phyloP scores from a whole-genome alignment of 306 rosid species.

The Hippophae rhamnoides region DNA sequence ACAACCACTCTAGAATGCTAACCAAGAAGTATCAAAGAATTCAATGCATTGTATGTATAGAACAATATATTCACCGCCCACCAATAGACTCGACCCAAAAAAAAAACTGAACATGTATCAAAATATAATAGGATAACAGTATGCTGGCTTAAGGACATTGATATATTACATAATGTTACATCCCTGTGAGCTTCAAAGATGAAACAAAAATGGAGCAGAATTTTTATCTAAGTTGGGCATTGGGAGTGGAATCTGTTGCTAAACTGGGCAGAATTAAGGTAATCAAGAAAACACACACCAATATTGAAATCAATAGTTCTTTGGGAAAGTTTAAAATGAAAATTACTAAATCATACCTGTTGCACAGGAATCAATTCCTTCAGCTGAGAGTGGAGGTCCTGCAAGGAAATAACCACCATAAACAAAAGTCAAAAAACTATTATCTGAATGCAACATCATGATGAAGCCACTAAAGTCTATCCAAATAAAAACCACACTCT shows the following conservation, averaged over 20 bases:
- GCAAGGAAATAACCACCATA: conserved; percentile 15
- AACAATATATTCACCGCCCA: not conserved
- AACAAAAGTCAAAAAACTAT: conserved; percentile 5
- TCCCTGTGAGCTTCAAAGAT: not conserved
- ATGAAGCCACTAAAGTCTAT: no score
- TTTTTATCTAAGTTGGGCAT: no score
- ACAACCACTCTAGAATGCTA: no score
- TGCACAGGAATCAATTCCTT: conserved; percentile 83
- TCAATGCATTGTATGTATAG: no score
- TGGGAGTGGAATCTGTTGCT: no score
- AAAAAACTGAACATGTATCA: not conserved
- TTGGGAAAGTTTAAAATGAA: conserved; percentile 1
- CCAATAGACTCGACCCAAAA: not conserved
- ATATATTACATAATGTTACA: not conserved
- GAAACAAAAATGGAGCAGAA: not conserved
- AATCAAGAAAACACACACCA: not conserved
- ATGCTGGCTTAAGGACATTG: not conserved
- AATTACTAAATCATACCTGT: conserved; percentile 50
- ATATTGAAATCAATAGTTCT: conserved; percentile 11
- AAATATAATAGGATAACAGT: no score
- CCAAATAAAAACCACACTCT: no score
- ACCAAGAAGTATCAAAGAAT: no score
- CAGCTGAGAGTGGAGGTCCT: conserved; percentile 83
- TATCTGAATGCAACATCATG: not conserved
- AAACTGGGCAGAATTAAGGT: no score